Evolutionary conservation across 148 eudicot genomes (phyloP), one percentile per base, ranked within the genome.

Genomic region (Amaranthus hypochondriacus): DNA sequence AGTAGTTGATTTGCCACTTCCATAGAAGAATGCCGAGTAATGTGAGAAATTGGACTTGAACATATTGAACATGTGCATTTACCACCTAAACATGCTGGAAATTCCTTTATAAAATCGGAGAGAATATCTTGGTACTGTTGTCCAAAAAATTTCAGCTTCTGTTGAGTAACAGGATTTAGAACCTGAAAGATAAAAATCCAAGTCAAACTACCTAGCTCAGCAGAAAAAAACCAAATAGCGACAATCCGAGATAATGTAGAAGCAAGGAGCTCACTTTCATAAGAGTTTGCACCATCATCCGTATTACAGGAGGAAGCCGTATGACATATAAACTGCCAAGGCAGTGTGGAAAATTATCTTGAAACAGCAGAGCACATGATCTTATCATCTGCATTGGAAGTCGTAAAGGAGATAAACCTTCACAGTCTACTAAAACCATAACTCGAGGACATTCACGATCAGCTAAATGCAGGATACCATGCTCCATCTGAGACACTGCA

Each of bases 401-500:
- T 83, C 80, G 87, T 60, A 88, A 78, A 55, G 97, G 90, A 21
- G 97, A 85, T 74, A 90, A 77, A 73, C 93, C 96, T 78, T 89
- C 87, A 68, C 97, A 92, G 75, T 95, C 98, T 74, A 95, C 86
- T 80, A 92, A 76, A 52, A 90, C 97, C 77, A 88, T 83, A 75
- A 95, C 83, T 62, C 67, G 89, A 66, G 92, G 85, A 81, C 84
- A 85, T 85, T 79, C 81, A 67, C 66, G 75, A 76, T 88, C 86
- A 76, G 89, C 77, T 71, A 92, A 78, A 76, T 87, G 86, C 73
- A 92, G 83, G 68, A 88, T 79, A 43, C 96, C 98, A 66, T 85
- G 81, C 81, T 95, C 98, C 71, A 95, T 86, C 82, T 95, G 98
- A 70, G 98, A 95, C 76, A 95, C 98, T 94, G 85, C 87, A 83